Base-by-base conservation (phyloP, 2,329 filamentous ascomycete genomes). In the Aspergillus carbonarius region DNA sequence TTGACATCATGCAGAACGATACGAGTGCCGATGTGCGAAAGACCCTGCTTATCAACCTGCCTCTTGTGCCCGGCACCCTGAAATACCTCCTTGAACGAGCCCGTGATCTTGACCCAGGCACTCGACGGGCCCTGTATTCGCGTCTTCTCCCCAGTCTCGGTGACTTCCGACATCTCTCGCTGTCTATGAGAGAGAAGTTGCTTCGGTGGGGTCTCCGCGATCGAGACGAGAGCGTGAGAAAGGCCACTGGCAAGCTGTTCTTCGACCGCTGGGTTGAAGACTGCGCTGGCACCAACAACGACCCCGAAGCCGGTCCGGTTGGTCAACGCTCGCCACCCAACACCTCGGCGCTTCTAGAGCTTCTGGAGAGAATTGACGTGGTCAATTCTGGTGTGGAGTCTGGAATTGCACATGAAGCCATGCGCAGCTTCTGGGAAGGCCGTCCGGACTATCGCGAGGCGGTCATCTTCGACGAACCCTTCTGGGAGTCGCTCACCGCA, bases 181-280 rank as follows among this genome's bases (percentile, higher is more conserved):
- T 99, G 23, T 92, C 90, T 1, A 96, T 98, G 88, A 84, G 95
- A 70, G 95, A 99, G 76, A 98, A 98, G 75, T 82, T 99, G 32
- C 83, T 99, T 27, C 86, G 95, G 39, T 99, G 95, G 95, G 95
- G 95, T 52, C 80, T 99, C 40, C 87, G 93, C 39, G 95, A 99
- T 73, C 86, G 95, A 74, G 95, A 99, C 66, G 93, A 98, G 65
- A 92, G 90, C 66, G 95, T 99, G 12, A 87, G 93, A 54, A 96
- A 96, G 73, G 93, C 93, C 8, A 91, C 95, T 3, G 92, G 90
- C 7, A 88, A 91, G 47, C 81, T 98, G 6, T 99, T 99, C 78
- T 87, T 90, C 61, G 93, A 97, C 70, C 86, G 92, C n/a, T 99
- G 95, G 95, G 93, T 99, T 61, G 93, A 98, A 71, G 92, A 98